Base-by-base conservation (phyloP, 495 filamentous ascomycete species). In the Talaromyces ruber region DNA sequence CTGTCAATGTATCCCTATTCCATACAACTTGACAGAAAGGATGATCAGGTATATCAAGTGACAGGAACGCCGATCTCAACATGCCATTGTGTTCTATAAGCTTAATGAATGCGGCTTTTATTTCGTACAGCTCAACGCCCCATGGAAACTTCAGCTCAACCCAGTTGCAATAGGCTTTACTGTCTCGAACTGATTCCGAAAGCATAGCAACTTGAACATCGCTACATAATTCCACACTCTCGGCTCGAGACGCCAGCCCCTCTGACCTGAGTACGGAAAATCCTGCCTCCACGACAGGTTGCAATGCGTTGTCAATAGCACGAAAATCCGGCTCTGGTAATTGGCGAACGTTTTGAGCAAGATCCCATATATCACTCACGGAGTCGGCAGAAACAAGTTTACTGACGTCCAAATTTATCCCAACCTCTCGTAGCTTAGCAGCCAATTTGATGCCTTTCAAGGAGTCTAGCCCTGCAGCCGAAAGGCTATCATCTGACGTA, bases 121-220 rank as follows among this genome's bases (percentile, higher is more conserved):
- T 67, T 14, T 66, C 59, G 2, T 67, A 28, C 0, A 64, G 34
- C 7, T 59, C 53, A 63, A 70, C 63, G 11, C 69, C 62, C 6
- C 62, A 62, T 6, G 77, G 67, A 37, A 89, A 69, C 5, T 77
- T 72, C 8, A 93, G 66, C 63, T 88, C 81, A 16, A 91, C 74
- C 82, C 84, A 88, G 66, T 95, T 95, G 69, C 85, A 86, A 70
- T 95, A 93, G 8, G 86, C 77, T 29, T 71, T 74, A 1, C 69
- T 39, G 39, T 84, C 68, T 32, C 77, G 76, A 6, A 72, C 67
- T 1, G 88, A 91, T 66, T 92, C 89, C 3, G 81, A 72, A 4
- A 95, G 74, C 90, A 95, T 93, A n/a, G 88, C 85, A 22, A 79
- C 72, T 63, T 95, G 91, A 6, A 91, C 77, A 53, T 86, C 82